These are phyloP conservation scores for Pyrenula massariospora DNA, from an alignment of 495 filamentous ascomycete genomes.

Conservation along the genomic window DNA sequence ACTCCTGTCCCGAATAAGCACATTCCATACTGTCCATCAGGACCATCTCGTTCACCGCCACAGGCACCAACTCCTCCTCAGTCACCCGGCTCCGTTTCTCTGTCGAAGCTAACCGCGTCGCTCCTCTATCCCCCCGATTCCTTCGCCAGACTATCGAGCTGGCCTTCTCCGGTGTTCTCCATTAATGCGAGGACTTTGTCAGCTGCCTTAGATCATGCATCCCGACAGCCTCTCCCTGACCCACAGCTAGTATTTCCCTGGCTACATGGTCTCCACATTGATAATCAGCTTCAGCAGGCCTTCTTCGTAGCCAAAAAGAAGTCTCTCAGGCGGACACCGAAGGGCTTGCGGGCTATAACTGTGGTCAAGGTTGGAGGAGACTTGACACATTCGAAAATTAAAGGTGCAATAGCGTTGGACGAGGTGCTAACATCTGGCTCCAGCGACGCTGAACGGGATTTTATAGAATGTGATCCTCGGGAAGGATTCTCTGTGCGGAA, in stretches of 20 bases:
- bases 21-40: conserved; percentile 72
- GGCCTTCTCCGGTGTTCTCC: conserved; percentile 51
- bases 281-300: conserved; percentile 75
- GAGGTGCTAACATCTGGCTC: conserved; percentile 48
- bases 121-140: conserved; percentile 63
- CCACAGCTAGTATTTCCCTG: conserved; percentile 85
- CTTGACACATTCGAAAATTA: conserved; percentile 59
- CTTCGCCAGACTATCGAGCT: conserved; percentile 41
- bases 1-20: conserved; percentile 81
- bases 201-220: conserved; percentile 59
- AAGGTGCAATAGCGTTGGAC: conserved; percentile 69
- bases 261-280: conserved; percentile 88
- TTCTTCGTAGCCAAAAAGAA: conserved; percentile 78
- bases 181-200: conserved; percentile 58
- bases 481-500: conserved; percentile 83
- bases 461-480: conserved; percentile 58
- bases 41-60: conserved; percentile 45
- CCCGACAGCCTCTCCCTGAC: conserved; percentile 71
- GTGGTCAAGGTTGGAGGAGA: conserved; percentile 84
- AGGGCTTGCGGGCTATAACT: conserved; percentile 69
- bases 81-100: conserved; percentile 42
- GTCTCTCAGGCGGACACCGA: conserved; percentile 58
- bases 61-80: conserved; percentile 55
- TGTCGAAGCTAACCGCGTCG: conserved; percentile 43
- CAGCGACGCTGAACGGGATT: conserved; percentile 13